A percentile compares a stretch with the other conserved stretches of the same genome.
Evolutionary conservation across 441 rosid species (phyloP).

Genomic region (Arabidopsis hybrid): DNA sequence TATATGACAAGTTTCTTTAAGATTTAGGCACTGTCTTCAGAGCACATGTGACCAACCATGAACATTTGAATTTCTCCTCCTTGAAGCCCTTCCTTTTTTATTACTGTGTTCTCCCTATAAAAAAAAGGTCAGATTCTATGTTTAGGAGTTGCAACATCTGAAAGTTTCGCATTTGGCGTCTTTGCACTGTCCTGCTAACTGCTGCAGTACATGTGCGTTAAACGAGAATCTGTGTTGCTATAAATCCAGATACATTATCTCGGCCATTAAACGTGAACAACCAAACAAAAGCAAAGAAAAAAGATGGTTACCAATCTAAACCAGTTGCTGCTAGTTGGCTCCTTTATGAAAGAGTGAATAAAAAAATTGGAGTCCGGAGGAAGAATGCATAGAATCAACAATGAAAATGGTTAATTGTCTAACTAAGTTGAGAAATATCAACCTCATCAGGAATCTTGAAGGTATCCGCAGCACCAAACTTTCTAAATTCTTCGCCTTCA

Average conservation of each 20-base stretch:
- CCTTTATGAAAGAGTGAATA: not conserved
- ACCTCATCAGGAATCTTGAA: slow-evolving; percentile 83
- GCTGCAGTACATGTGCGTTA: slow-evolving; percentile 14
- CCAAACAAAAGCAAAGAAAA: not conserved
- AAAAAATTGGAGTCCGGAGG: not conserved
- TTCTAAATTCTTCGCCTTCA: slow-evolving; percentile 61
- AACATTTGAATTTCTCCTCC: slow-evolving; percentile 3
- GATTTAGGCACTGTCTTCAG: slow-evolving; percentile 14
- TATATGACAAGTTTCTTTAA: not conserved
- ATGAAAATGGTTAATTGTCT: slow-evolving; percentile 15
- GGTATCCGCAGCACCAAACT: slow-evolving; percentile 92
- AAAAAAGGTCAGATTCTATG: slow-evolving; percentile 23
- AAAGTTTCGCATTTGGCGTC: not conserved
- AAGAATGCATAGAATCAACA: slow-evolving; percentile 29
- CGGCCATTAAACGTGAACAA: not conserved
- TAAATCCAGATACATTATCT: slow-evolving; percentile 24
- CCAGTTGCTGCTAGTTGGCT: not conserved
- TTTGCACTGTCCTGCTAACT: slow-evolving; percentile 1
- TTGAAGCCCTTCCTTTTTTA: slow-evolving; percentile 18
- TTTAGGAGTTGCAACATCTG: slow-evolving; percentile 9
- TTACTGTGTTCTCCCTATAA: slow-evolving; percentile 14
- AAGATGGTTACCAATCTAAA: not conserved
- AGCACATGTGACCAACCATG: slow-evolving; percentile 15
- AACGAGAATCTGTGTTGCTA: not conserved
- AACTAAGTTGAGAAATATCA: slow-evolving; percentile 73